Percentiles rank a stretch among this genome's conserved stretches.
Conservation (phyloP, 352 stramenopile species). For the Globisporangium emineosum region DNA sequence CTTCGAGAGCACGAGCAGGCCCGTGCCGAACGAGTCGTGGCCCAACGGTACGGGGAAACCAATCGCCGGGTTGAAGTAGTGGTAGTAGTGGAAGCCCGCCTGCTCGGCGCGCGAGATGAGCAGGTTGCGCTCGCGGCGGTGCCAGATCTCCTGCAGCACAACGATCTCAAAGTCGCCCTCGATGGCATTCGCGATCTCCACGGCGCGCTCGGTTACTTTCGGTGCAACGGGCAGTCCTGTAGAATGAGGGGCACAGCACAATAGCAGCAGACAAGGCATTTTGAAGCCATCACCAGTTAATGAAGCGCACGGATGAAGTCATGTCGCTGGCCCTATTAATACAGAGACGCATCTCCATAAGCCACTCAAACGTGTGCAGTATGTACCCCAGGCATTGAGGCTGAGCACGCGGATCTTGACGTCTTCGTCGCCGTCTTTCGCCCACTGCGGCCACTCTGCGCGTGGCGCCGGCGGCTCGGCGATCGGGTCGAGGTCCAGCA, state of each 20-base stretch:
- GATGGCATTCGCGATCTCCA: slow-evolving; percentile 67
- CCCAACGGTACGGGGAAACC: slow-evolving; percentile 73
- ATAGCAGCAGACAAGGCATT: background rate
- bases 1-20: slow-evolving; percentile 70
- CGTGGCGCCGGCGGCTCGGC: slow-evolving; percentile 37
- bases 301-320: background rate
- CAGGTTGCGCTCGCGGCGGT: slow-evolving; percentile 72
- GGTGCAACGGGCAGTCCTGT: slow-evolving; percentile 64
- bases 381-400: slow-evolving; percentile 72
- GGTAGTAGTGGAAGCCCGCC: slow-evolving; percentile 68
- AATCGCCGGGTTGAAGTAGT: slow-evolving; percentile 81
- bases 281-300: background rate
- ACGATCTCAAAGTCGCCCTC: slow-evolving; percentile 66
- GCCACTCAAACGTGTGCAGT: background rate
- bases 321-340: slow-evolving; percentile 6
- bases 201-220: slow-evolving; percentile 60
- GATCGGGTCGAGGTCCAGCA: slow-evolving; percentile 59
- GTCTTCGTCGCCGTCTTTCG: slow-evolving; percentile 14
- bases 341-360: background rate
- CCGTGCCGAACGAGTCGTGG: slow-evolving; percentile 71
- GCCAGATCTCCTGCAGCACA: slow-evolving; percentile 84
- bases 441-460: slow-evolving; percentile 29
- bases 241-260: background rate
- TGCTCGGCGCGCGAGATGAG: slow-evolving; percentile 57
- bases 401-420: slow-evolving; percentile 61